These are phyloP conservation scores for Ustilago tritici DNA, from an alignment of 1,284 basidiomycete species.

Conservation along the genomic window DNA sequence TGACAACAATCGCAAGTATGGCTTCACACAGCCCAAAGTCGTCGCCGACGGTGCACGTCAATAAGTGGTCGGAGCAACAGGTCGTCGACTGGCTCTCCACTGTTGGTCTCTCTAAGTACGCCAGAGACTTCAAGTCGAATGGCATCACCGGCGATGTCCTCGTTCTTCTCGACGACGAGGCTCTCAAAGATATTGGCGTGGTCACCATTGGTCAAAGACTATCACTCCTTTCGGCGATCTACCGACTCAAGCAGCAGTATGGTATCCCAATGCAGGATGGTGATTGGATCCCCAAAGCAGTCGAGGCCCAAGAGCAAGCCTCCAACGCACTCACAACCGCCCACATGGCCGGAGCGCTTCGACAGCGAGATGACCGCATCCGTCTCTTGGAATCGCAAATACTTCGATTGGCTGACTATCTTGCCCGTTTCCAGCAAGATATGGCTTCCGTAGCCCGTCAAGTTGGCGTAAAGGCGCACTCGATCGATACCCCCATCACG, in stretches of 20 bases:
- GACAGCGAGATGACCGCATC: constrained; percentile 65
- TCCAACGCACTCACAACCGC: constrained; percentile 22
- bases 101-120: constrained; percentile 52
- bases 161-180: constrained; percentile 64
- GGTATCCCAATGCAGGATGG: constrained; percentile 65
- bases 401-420: constrained; percentile 54
- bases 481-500: constrained; percentile 44
- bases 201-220: constrained; percentile 64
- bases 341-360: constrained; percentile 37
- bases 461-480: constrained; percentile 53
- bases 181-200: constrained; percentile 65
- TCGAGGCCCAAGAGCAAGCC: constrained; percentile 39
- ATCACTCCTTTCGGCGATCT: constrained; percentile 61
- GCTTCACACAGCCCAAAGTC: constrained; percentile 36
- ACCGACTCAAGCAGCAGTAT: constrained; percentile 59
- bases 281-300: constrained; percentile 60
- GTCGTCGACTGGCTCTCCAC: constrained; percentile 60
- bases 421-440: constrained; percentile 60
- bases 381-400: constrained; percentile 64
- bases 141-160: constrained; percentile 68
- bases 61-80: constrained; percentile 55
- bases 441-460: constrained; percentile 51
- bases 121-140: constrained; percentile 49
- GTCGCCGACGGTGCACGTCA: constrained; percentile 55
- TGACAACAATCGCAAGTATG: constrained; percentile 16